Conservation (phyloP, 768 basidiomycete species). For the Dacryopinax spathularia region DNA sequence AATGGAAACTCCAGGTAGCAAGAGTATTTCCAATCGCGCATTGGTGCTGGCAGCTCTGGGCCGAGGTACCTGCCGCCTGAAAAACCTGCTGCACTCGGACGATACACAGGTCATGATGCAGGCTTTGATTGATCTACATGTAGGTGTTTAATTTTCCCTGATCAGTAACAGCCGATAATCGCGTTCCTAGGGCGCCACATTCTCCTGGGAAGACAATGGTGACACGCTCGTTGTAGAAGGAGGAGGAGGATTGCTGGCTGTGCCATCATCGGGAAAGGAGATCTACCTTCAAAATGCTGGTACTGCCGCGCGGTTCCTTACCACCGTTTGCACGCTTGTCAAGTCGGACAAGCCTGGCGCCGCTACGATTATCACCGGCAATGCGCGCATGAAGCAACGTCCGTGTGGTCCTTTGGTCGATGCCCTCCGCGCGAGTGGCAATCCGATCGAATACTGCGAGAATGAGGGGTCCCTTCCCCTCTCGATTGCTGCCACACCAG, state of each 20-base stretch:
- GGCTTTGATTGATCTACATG: slow-evolving; percentile 76
- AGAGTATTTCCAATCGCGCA: slow-evolving; percentile 91
- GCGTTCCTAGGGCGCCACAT: slow-evolving; percentile 59
- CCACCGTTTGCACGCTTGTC: slow-evolving; percentile 88
- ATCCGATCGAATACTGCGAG: slow-evolving; percentile 63
- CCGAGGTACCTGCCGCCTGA: slow-evolving; percentile 71
- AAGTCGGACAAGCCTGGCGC: slow-evolving; percentile 29
- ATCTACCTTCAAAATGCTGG: slow-evolving; percentile 95
- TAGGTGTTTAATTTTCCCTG: slow-evolving; percentile 20
- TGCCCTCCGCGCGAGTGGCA: slow-evolving; percentile 71
- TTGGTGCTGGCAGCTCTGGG: slow-evolving; percentile 86
- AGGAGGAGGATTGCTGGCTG: slow-evolving; percentile 61
- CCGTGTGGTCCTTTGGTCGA: slow-evolving; percentile 92
- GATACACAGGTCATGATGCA: slow-evolving; percentile 99
- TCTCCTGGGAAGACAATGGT: slow-evolving; percentile 91
- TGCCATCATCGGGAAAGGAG: slow-evolving; percentile 69
- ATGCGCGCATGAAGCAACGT: slow-evolving; percentile 96
- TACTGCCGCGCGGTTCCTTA: slow-evolving; percentile 93
- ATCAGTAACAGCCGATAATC: slow-evolving; percentile 1
- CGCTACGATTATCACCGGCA: slow-evolving; percentile 80
- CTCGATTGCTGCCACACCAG: slow-evolving; percentile 50
- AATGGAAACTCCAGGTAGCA: slow-evolving; percentile 93
- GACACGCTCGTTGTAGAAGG: slow-evolving; percentile 89
- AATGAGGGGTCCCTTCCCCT: slow-evolving; percentile 76
- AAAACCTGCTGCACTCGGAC: slow-evolving; percentile 88